Conservation (phyloP, 2,329 filamentous ascomycete species). For the Botrytis tulipae region DNA sequence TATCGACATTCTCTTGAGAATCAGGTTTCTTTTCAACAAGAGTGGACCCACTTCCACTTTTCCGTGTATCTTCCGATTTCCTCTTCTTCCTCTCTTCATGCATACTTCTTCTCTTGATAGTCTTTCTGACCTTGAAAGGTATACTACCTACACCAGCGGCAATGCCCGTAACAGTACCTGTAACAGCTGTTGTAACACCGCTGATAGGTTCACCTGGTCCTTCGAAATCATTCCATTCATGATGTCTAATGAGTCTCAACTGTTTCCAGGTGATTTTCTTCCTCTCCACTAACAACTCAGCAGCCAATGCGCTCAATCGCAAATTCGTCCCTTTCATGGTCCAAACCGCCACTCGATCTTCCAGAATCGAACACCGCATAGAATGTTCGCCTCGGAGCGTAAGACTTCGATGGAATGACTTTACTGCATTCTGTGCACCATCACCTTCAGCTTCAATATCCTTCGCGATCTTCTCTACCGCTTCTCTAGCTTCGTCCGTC, state of each 20-base stretch:
- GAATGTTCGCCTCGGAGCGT: constrained; percentile 49
- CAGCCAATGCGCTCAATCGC: constrained; percentile 61
- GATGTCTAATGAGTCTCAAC: constrained; percentile 62
- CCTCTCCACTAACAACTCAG: constrained; percentile 60
- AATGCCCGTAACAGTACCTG: constrained; percentile 56
- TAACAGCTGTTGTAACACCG: constrained; percentile 60
- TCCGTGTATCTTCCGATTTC: constrained; percentile 27
- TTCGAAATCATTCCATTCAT: constrained; percentile 75
- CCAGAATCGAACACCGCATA: constrained; percentile 65
- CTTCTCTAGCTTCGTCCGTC: constrained; percentile 56
- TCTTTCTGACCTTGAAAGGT: constrained; percentile 60
- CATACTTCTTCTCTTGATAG: constrained; percentile 53
- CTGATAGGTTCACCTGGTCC: constrained; percentile 72
- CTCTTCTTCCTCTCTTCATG: constrained; percentile 44
- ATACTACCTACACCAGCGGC: constrained; percentile 63
- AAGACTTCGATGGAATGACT: constrained; percentile 62
- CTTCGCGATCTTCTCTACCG: constrained; percentile 57
- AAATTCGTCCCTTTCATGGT: constrained; percentile 59
- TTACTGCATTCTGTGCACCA: constrained; percentile 67
- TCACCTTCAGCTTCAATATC: constrained; percentile 62
- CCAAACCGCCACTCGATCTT: constrained; percentile 65
- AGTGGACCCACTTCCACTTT: constrained; percentile 19
- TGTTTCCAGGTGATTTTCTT: constrained; percentile 63
- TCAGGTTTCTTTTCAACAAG: constrained; percentile 9
- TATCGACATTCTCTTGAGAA: constrained; percentile 1